Base-by-base conservation (phyloP, 352 stramenopile genomes). In the Globisporangium uncinulatum region DNA sequence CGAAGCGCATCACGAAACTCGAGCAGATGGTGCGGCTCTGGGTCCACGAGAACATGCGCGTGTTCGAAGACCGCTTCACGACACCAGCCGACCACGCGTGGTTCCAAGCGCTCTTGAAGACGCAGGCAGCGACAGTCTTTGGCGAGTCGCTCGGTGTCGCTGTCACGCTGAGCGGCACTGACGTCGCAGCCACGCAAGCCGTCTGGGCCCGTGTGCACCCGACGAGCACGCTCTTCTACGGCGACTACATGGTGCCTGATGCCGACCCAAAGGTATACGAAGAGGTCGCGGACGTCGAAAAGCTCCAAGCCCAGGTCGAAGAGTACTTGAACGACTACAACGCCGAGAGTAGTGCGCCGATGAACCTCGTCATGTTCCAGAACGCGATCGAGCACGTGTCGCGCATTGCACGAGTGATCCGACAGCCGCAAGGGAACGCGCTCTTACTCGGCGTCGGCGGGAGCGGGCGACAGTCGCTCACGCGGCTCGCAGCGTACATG, bases 371-470 rank as follows among this genome's bases (percentile, higher is more conserved):
- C 42, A 81, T 96, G 58, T 95, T 96, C 58, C 86, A 90, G 75
- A 91, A 96, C 37, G 86, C 86, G 2, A 92, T 96, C 51, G 83
- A 94, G 54, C 86, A 95, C 42, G 85, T 95, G 0, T 94, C 85
- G 1, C 79, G 86, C 2, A 92, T 95, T 47, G 71, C 83, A 5
- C 74, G 86, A 7, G 76, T 95, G 11, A 87, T 95, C 51, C 79
- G 84, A 31, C 86, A 95, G 51, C 85, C 85, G 1, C 79, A 90
- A 51, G 88, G 94, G 11, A 97, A 98, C 46, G 89, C 87, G 0
- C 65, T 98, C 19, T 64, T 98, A 19, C 74, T 98, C n/a, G 94
- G 94, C 14, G 92, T 98, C 0, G 95, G 95, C 39, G 94, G 94
- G 0, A 97, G 86, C 49, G 94, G 94, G 3, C 76, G 94, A 0